Base-by-base conservation (phyloP, 352 stramenopile species). In the Pythium dissotocum region DNA sequence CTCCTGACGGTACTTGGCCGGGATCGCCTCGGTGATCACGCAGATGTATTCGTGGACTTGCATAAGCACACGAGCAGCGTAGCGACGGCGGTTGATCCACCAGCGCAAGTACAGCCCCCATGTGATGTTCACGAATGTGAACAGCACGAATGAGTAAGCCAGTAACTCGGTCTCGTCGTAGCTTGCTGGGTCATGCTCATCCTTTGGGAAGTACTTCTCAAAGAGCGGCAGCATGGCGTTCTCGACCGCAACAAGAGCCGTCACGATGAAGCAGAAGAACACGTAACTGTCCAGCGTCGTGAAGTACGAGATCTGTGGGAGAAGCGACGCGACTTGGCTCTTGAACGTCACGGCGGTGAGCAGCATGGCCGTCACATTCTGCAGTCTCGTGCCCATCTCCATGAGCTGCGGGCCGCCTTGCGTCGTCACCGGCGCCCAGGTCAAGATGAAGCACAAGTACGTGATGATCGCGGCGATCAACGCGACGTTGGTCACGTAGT, bases 341-440 rank as follows among this genome's bases (percentile, higher is more conserved):
- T 90, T 90, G 70, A 88, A 88, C 42, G 78, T 85, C 58, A 88
- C 77, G 16, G 75, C 77, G 36, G 82, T 88, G 57, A 90, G 61
- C 44, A 91, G 55, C 68, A 91, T 52, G 21, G 83, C 87, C 48
- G 86, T 57, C 16, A 88, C 80, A 53, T 88, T 80, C 58, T 87
- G 75, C 26, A 88, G 63, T 4, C 83, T 80, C 4, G 82, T 78
- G 21, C 77, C 74, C 52, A 77, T 85, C 44, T 87, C 75, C 70
- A 86, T 83, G 2, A 81, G 58, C 1, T 57, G 24, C 2, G 18
- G 24, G 24, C 5, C 16, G 3, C 42, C 42, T 9, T 7, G 4
- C 56, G 9, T 70, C 69, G 28, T 80, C 73, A 55, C 48, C 1
- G 48, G 48, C 24, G 48, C 48, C 21, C 26, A 55, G 4, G 48